Conservation (phyloP, 768 basidiomycete genomes). For the Lactarius hengduanensis region DNA sequence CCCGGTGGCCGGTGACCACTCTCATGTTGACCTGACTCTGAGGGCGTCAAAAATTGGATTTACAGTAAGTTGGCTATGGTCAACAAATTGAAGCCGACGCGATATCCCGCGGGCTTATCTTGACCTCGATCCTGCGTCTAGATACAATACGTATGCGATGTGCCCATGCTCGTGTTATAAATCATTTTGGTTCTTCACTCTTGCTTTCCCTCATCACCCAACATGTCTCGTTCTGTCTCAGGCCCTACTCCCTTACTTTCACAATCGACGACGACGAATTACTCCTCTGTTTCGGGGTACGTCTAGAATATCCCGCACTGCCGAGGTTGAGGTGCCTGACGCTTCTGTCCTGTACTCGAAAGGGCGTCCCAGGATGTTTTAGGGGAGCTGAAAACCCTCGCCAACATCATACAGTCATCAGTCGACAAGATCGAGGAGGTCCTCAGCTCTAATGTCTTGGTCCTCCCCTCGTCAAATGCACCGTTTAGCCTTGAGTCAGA, state of each 20-base stretch:
- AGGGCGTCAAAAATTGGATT: no score
- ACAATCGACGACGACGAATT: neutral
- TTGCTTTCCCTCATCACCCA: neutral
- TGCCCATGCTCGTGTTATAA: neutral
- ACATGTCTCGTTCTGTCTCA: neutral
- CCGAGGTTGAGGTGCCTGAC: neutral
- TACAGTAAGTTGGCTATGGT: no score
- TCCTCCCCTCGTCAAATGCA: neutral
- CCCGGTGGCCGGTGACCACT: no score
- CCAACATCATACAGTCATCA: constrained; percentile 7
- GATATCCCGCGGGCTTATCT: neutral
- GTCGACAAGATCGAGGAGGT: neutral
- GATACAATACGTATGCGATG: neutral
- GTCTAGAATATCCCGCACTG: neutral
- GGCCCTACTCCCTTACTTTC: neutral
- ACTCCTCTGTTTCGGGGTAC: neutral
- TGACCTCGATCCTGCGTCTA: neutral
- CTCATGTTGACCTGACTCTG: no score
- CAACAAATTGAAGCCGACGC: no score
- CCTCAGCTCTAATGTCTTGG: neutral
- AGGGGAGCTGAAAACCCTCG: constrained; percentile 1
- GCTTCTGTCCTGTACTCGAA: neutral
- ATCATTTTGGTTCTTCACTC: neutral
- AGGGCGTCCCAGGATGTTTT: neutral
- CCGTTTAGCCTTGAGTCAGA: neutral